phyloP scores from a whole-genome alignment of 2,329 filamentous ascomycete genomes.

The Epichloe hybrida region DNA sequence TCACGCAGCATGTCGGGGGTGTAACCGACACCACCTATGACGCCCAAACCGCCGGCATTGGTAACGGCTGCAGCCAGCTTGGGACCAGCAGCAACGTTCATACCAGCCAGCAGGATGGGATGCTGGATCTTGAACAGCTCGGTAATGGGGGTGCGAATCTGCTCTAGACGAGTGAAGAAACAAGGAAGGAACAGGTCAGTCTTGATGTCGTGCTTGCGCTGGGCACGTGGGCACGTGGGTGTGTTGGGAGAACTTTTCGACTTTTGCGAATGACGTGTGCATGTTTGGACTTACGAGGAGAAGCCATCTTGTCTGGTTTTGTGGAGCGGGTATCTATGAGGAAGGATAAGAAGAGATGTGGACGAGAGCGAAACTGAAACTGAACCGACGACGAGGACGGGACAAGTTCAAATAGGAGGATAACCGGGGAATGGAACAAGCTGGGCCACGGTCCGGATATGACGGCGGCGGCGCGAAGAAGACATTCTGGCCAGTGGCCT shows the following conservation, averaged over 20 bases:
- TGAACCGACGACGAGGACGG: not conserved
- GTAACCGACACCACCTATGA: slow-evolving; percentile 91
- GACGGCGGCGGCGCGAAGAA: not conserved
- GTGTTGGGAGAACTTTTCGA: not conserved
- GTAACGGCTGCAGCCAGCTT: slow-evolving; percentile 94
- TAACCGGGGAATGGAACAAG: not conserved
- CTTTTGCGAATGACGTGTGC: not conserved
- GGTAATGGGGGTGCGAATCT: slow-evolving; percentile 78
- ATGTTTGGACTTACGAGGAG: slow-evolving; percentile 9
- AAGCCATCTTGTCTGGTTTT: slow-evolving; percentile 5
- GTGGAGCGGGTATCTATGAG: not conserved
- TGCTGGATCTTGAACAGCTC: slow-evolving; percentile 98
- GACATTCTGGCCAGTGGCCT: slow-evolving; percentile 1
- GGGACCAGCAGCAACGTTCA: slow-evolving; percentile 97
- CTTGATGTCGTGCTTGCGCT: not conserved
- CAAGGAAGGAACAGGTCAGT: not conserved
- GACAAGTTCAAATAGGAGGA: not conserved
- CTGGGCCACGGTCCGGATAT: too few relatives aligned
- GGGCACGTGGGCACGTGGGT: too few relatives aligned
- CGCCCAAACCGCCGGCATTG: slow-evolving; percentile 90
- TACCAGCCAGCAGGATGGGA: slow-evolving; percentile 87
- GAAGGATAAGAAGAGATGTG: not conserved
- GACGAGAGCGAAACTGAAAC: not conserved
- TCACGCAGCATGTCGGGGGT: slow-evolving; percentile 94
- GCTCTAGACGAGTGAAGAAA: slow-evolving; percentile 14